Evolutionary conservation across 2,329 filamentous ascomycete species (phyloP).

Genomic region (Chaetomiaceae sp.): DNA sequence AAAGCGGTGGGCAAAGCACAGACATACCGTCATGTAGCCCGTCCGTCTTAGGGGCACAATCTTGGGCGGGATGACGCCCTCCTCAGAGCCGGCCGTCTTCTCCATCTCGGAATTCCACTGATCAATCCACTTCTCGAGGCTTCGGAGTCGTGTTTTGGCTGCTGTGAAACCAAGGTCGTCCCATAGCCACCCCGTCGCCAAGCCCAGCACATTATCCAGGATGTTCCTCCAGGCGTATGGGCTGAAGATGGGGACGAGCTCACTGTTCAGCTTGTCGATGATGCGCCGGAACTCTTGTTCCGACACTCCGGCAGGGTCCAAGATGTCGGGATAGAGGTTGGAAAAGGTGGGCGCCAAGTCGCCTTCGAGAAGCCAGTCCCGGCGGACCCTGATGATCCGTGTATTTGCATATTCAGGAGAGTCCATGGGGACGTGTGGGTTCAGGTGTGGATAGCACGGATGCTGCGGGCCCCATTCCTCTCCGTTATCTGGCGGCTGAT

Average conservation of each 20-base stretch:
- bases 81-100: slow-evolving; percentile 48
- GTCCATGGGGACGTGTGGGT: slow-evolving; percentile 78
- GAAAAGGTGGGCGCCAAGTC: slow-evolving; percentile 91
- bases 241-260: slow-evolving; percentile 72
- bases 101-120: slow-evolving; percentile 77
- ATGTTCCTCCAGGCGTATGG: slow-evolving; percentile 74
- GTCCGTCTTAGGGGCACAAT: slow-evolving; percentile 76
- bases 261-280: slow-evolving; percentile 75
- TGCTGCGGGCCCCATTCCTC: slow-evolving; percentile 90
- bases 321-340: slow-evolving; percentile 92
- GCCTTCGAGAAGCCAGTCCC: slow-evolving; percentile 87
- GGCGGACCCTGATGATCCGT: slow-evolving; percentile 82
- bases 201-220: slow-evolving; percentile 71
- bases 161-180: slow-evolving; percentile 79
- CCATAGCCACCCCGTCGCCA: slow-evolving; percentile 90
- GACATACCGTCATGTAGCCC: slow-evolving; percentile 78
- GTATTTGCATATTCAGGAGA: slow-evolving; percentile 73
- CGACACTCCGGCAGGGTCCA: slow-evolving; percentile 75
- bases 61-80: slow-evolving; percentile 55
- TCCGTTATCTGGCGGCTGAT: slow-evolving; percentile 62
- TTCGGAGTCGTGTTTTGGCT: slow-evolving; percentile 65
- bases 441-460: slow-evolving; percentile 89
- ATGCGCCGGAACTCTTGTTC: slow-evolving; percentile 84
- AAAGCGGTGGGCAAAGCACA: not conserved
- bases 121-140: slow-evolving; percentile 76